Evolutionary conservation across 495 filamentous ascomycete species (phyloP).

Genomic region (Extremus antarcticus): DNA sequence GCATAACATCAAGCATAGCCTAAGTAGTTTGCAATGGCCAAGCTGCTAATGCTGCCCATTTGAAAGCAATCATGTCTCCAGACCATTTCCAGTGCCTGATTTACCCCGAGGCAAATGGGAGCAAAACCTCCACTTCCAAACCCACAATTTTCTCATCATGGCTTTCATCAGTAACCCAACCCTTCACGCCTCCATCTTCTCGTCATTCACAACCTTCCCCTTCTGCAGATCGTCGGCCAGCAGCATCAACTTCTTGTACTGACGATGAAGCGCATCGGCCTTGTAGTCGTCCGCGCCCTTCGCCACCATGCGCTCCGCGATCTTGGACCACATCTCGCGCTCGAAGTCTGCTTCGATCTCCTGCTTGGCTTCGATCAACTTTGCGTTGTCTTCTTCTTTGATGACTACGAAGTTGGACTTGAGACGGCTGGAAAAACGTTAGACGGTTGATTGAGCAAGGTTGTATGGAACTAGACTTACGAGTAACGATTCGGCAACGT

Average conservation of each 20-base stretch:
- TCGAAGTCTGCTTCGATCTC: slow-evolving; percentile 2
- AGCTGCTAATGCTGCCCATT: too few relatives aligned
- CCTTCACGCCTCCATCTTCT: too few relatives aligned
- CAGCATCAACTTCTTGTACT: slow-evolving; percentile 3
- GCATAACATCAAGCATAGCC: too few relatives aligned
- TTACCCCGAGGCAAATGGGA: too few relatives aligned
- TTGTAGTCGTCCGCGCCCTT: background rate
- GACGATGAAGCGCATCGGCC: background rate
- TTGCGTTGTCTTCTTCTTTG: background rate
- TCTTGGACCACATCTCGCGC: background rate
- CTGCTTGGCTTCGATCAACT: background rate
- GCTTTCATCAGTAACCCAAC: too few relatives aligned
- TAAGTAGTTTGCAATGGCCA: too few relatives aligned
- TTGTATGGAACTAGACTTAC: background rate
- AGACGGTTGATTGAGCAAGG: background rate
- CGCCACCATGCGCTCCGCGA: background rate
- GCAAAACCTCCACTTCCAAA: too few relatives aligned
- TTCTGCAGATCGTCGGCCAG: background rate
- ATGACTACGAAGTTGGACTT: slow-evolving; percentile 2
- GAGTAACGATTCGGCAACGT: slow-evolving; percentile 4
- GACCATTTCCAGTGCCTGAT: too few relatives aligned
- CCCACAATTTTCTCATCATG: too few relatives aligned
- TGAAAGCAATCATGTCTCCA: too few relatives aligned
- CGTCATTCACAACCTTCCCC: too few relatives aligned
- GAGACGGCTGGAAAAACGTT: slow-evolving; percentile 1